A percentile compares a stretch with the other conserved stretches of the same genome.
Conservation (phyloP, 768 basidiomycete species). For the Mycena rebaudengoi region DNA sequence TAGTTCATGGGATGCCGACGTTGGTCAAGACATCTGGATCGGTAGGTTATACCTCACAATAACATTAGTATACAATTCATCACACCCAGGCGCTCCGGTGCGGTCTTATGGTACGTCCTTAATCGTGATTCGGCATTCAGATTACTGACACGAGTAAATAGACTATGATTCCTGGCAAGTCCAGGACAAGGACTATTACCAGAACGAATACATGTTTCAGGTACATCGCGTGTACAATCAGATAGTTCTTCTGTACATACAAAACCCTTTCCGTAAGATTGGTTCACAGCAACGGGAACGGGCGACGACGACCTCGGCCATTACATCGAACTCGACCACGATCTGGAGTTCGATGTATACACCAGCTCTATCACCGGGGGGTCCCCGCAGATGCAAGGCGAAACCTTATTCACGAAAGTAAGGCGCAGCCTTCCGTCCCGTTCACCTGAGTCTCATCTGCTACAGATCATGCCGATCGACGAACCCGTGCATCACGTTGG, state of each 20-base stretch:
- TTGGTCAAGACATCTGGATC: background rate
- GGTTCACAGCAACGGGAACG: no score
- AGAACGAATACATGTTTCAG: background rate
- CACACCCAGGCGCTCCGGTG: no score
- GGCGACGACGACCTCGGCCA: slow-evolving; percentile 13
- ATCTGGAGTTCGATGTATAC: slow-evolving; percentile 17
- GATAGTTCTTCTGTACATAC: no score
- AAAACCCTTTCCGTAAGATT: no score
- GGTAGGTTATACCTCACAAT: no score
- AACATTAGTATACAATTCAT: no score
- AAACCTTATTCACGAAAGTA: slow-evolving; percentile 10
- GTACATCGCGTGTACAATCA: no score
- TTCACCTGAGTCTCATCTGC: no score
- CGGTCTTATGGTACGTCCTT: no score
- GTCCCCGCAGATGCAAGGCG: slow-evolving; percentile 5
- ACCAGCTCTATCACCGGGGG: slow-evolving; percentile 11
- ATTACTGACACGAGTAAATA: no score
- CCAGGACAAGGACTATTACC: slow-evolving; percentile 5
- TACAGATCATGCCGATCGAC: slow-evolving; percentile 24
- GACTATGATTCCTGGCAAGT: background rate
- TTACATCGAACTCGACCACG: background rate
- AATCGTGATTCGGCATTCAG: no score
- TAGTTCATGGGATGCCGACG: background rate
- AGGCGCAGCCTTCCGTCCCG: no score
- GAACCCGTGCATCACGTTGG: slow-evolving; percentile 21